A percentile compares a stretch with the other conserved stretches of the same genome.
Conservation (phyloP, 805 yeast genomes). For the Isabelozyma gotoi region DNA sequence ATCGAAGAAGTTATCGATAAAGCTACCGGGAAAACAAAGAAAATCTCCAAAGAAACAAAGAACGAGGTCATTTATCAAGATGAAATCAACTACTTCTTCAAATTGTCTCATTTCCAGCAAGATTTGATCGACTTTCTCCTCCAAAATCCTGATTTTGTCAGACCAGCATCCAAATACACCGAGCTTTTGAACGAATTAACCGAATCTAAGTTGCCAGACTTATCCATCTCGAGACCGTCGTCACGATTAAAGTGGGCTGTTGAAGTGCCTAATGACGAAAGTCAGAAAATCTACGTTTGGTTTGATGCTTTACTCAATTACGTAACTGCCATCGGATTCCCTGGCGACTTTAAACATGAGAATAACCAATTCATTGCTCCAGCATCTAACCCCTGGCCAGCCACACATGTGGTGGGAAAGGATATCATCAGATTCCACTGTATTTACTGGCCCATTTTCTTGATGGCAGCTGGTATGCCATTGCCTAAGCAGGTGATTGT, state of each 20-base stretch:
- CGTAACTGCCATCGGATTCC: constrained; percentile 66
- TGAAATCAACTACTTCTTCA: constrained; percentile 88
- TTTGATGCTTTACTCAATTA: constrained; percentile 91
- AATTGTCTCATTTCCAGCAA: constrained; percentile 59
- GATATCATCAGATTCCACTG: constrained; percentile 89
- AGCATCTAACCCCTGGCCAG: constrained; percentile 51
- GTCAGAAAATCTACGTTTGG: constrained; percentile 93
- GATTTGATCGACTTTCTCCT: constrained; percentile 50
- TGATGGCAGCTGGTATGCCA: constrained; percentile 76
- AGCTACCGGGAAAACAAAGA: constrained; percentile 28
- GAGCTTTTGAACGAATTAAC: constrained; percentile 61
- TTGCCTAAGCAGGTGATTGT: constrained; percentile 77
- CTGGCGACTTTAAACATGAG: constrained; percentile 12
- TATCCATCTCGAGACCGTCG: constrained; percentile 85
- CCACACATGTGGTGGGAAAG: constrained; percentile 85
- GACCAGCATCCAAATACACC: constrained; percentile 57
- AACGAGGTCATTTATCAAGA: constrained; percentile 72
- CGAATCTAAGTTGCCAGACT: constrained; percentile 51
- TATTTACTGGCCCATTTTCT: constrained; percentile 89
- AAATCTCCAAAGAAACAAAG: constrained; percentile 65
- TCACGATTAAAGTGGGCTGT: constrained; percentile 86
- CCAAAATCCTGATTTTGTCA: constrained; percentile 56
- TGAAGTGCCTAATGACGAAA: constrained; percentile 73
- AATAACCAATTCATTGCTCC: constrained; percentile 7
- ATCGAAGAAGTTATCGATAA: constrained; percentile 39